Evolutionary conservation across 1,139 yeast species (phyloP), one percentile per base, ranked within the genome.

Genomic region (Magnusiomyces paraingens): DNA sequence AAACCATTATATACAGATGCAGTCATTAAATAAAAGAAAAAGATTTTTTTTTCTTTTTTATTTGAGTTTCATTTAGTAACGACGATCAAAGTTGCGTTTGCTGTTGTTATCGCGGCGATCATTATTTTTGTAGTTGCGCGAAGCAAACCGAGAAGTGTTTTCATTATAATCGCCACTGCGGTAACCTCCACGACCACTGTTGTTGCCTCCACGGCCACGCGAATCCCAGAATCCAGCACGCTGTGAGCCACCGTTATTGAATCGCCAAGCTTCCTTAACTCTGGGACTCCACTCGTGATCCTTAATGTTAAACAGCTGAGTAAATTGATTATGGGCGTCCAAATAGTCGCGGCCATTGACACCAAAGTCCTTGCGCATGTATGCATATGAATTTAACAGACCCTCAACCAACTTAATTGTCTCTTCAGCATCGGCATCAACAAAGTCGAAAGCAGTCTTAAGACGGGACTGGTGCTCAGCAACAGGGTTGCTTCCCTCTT

Each of bases 311-410:
- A 48, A 48, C 38, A 48, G 29, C 29, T 48, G 15, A 2, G 47
- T 32, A 35, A 49, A 49, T 5, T 14, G 17, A 3, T 29, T 12
- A 40, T 56, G 53, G 18, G 51, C 51, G 6, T 40, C 18, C 20
- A 56, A 47, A 35, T 40, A 56, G n/a, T 53, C 52, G 15, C 51
- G 51, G 12, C 57, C 57, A 29, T 56, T 52, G n/a, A 56, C 54
- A 14, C 52, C 47, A 44, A 52, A 56, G 18, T 47, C 57, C 50
- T 47, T 52, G 18, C 58, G 50, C 18, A 56, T 20, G 18, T 56
- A 55, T 3, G 55, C 55, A 42, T 45, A 52, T 2, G 52, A 49
- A 1, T 52, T 40, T 44, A 56, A 26, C 15, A 56, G 45, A 18
- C 57, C 54, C 14, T 49, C 47, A 15, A 52, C 47, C 10, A 56